phyloP scores from a whole-genome alignment of 345 rosid genomes.

The Isatis tinctoria region DNA sequence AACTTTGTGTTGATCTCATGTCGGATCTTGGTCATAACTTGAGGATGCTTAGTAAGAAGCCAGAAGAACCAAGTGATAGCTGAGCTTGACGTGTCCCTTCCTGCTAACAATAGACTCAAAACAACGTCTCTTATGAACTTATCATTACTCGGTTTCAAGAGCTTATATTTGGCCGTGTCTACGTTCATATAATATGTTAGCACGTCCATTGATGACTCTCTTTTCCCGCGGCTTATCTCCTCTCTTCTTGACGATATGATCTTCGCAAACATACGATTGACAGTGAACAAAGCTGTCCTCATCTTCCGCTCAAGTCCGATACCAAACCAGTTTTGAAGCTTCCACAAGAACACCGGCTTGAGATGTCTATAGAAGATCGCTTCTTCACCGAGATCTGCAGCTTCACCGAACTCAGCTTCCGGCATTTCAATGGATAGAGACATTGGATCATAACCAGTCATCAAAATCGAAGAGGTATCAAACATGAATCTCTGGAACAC shows the following conservation, averaged over 20 bases:
- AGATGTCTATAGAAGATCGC: not conserved
- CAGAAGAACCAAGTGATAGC: constrained; percentile 39
- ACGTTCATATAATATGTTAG: not conserved
- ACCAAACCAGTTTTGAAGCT: constrained; percentile 3
- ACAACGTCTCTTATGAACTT: constrained; percentile 36
- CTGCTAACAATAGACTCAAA: constrained; percentile 32
- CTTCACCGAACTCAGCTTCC: not conserved
- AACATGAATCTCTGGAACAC: constrained; percentile 29
- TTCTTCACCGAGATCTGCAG: constrained; percentile 1
- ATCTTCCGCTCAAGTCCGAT: not conserved
- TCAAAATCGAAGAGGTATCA: constrained; percentile 21
- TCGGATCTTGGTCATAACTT: not conserved
- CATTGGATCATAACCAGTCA: constrained; percentile 14
- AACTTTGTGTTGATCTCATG: constrained; percentile 8
- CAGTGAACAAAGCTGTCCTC: constrained; percentile 7
- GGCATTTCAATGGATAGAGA: not conserved
- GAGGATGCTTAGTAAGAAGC: constrained; percentile 38
- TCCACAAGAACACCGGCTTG: constrained; percentile 1
- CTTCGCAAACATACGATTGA: not conserved
- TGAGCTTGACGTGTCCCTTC: constrained; percentile 39
- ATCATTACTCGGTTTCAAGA: not conserved
- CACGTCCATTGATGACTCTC: not conserved
- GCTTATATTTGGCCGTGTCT: constrained; percentile 2
- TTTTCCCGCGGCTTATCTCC: not conserved
- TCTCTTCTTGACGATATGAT: constrained; percentile 1